Evolutionary conservation across 2,329 filamentous ascomycete species (phyloP).

Genomic region (Cryphonectria nitschkei): DNA sequence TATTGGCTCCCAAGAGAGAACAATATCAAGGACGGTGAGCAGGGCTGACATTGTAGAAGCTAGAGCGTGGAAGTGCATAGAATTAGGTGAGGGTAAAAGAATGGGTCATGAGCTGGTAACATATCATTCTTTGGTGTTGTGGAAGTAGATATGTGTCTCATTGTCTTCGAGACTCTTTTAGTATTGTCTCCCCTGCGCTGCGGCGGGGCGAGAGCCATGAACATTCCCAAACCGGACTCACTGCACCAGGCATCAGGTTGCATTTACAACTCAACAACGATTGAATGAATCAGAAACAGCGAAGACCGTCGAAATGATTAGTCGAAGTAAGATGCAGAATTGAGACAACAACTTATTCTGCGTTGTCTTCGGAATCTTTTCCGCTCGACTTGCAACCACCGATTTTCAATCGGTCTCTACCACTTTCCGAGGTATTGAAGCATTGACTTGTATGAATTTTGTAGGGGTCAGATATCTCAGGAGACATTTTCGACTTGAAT

Average conservation of each 20-base stretch:
- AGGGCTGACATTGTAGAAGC: background rate
- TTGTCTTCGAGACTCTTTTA: conserved; percentile 21
- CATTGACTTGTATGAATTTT: background rate
- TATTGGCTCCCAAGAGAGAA: background rate
- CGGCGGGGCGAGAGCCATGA: background rate
- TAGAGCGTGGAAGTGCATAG: background rate
- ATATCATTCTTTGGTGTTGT: conserved; percentile 21
- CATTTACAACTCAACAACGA: background rate
- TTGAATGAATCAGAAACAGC: background rate
- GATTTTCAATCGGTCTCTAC: background rate
- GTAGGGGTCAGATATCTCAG: background rate
- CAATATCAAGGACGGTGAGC: conserved; percentile 7
- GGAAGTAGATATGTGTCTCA: conserved; percentile 12
- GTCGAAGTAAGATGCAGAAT: background rate
- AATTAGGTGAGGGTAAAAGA: conserved; percentile 6
- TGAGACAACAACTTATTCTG: background rate
- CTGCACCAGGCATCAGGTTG: background rate
- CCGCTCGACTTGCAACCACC: background rate
- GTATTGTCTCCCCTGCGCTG: conserved; percentile 21
- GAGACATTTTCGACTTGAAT: background rate
- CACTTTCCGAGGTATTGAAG: background rate
- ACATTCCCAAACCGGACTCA: background rate
- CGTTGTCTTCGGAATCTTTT: background rate
- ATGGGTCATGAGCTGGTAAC: conserved; percentile 4
- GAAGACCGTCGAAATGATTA: background rate